phyloP scores from a whole-genome alignment of 768 basidiomycete species.

The Tubosaeta sp. region DNA sequence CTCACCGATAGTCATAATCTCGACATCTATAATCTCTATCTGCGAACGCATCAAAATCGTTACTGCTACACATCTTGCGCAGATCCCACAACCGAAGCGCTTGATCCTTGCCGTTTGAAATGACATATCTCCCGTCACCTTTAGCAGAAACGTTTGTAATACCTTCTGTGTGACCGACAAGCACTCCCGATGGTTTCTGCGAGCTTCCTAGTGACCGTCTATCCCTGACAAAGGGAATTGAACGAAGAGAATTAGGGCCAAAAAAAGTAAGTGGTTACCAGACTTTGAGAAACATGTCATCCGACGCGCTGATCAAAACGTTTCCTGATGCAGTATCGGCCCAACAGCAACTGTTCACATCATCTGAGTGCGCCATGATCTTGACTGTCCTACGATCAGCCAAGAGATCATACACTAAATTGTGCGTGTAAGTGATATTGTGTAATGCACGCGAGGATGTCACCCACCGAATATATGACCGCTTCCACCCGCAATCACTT shows the following conservation, averaged over 20 bases:
- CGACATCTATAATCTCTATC: constrained; percentile 50
- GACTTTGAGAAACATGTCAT: constrained; percentile 92
- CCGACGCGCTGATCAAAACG: constrained; percentile 90
- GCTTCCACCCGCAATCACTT: constrained; percentile 89
- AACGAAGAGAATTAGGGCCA: background rate
- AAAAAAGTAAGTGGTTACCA: constrained; percentile 53
- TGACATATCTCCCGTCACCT: constrained; percentile 92
- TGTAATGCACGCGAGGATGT: background rate
- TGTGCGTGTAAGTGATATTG: background rate
- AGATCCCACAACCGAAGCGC: constrained; percentile 89
- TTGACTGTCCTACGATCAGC: constrained; percentile 75
- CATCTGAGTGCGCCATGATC: constrained; percentile 82
- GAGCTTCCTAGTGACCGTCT: constrained; percentile 44
- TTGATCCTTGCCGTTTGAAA: constrained; percentile 97
- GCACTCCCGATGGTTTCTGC: constrained; percentile 82
- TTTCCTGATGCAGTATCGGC: constrained; percentile 92
- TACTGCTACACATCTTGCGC: constrained; percentile 80
- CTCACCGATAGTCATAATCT: constrained; percentile 82
- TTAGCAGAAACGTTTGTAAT: constrained; percentile 94
- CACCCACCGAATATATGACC: constrained; percentile 69
- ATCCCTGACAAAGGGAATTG: constrained; percentile 37
- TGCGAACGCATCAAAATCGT: constrained; percentile 57
- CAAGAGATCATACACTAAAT: constrained; percentile 84
- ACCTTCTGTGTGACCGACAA: constrained; percentile 95
- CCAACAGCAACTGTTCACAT: constrained; percentile 96